Conservation (phyloP, 345 rosid species). For the rapeseed (Brassica napus) region Da-Ae NC_063442.1:28962501-28963000, state of each 20-base stretch:
- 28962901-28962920: no score
- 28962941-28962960: no score
- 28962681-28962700: conserved; percentile 12
- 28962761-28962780: conserved; percentile 39
- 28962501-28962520: neutral
- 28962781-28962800: conserved; percentile 29
- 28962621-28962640: conserved; percentile 33
- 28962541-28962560: conserved; percentile 23
- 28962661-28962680: conserved; percentile 42
- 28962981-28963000: no score
- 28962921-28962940: no score
- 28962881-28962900: neutral
- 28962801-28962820: conserved; percentile 2
- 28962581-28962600: conserved; percentile 38
- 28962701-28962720: neutral
- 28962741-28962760: conserved; percentile 35
- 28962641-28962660: conserved; percentile 42
- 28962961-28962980: no score
- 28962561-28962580: conserved; percentile 40
- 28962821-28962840: conserved; percentile 34
- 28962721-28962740: conserved; percentile 16
- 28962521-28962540: neutral
- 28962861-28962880: conserved; percentile 27
- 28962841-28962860: conserved; percentile 32
- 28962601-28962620: conserved; percentile 31